These are phyloP conservation scores for Diutina pseudorugosa DNA, from an alignment of 1,139 yeast genomes.

Conservation along the genomic window DNA sequence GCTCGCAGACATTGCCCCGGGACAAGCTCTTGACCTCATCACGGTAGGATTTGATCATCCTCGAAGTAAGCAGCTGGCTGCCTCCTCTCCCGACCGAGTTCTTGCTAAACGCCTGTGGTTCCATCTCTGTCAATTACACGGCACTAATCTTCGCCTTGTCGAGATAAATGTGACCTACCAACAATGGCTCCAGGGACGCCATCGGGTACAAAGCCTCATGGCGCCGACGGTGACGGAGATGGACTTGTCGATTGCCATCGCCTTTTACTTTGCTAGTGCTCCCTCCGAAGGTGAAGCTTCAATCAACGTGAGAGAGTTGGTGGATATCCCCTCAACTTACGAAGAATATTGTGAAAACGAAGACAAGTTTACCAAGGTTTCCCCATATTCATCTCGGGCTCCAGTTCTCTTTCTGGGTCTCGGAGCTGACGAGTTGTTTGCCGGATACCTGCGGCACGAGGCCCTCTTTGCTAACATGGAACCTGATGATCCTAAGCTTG, in stretches of 20 bases:
- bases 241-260: constrained; percentile 91
- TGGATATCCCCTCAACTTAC: not conserved
- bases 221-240: constrained; percentile 82
- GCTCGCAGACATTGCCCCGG: constrained; percentile 14
- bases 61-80: constrained; percentile 50
- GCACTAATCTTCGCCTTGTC: constrained; percentile 31
- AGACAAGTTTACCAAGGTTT: not conserved
- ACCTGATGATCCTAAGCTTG: constrained; percentile 12
- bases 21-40: constrained; percentile 43
- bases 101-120: constrained; percentile 56
- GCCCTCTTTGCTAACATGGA: constrained; percentile 25
- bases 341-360: not conserved
- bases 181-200: constrained; percentile 42
- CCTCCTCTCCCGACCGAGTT: constrained; percentile 70
- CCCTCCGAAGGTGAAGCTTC: constrained; percentile 16
- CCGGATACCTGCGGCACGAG: constrained; percentile 80
- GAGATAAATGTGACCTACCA: constrained; percentile 65
- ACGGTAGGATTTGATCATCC: constrained; percentile 92
- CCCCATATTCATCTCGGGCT: constrained; percentile 34
- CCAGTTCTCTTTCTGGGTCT: constrained; percentile 78
- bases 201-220: constrained; percentile 52
- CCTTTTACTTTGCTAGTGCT: constrained; percentile 81
- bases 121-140: constrained; percentile 19
- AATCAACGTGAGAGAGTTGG: not conserved
- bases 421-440: constrained; percentile 96